Evolutionary conservation across 345 rosid genomes (phyloP), one percentile per base, ranked within the genome.

Genomic region (Eucalyptus sp.): DNA sequence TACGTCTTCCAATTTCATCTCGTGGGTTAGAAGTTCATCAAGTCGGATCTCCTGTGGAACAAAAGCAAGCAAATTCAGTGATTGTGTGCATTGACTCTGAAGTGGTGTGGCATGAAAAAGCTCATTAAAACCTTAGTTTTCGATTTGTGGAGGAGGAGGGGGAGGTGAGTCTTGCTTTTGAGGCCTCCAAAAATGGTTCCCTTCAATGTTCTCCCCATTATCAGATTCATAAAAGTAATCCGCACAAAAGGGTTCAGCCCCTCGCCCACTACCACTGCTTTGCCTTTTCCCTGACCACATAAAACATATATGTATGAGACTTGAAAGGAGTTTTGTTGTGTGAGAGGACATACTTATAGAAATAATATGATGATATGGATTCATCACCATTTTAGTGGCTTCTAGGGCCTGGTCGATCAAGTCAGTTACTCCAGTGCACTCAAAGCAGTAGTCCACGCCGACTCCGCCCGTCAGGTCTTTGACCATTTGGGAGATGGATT

Each of bases 111-210:
- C 60, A 31, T 48, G 60, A 25, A 76, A 27, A 68, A 31, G 10
- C 17, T 10, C 1, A 43, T 7, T 10, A 37, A n/a, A 86, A 90
- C 93, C 92, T 93, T 93, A 31, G 93, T 90, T 88, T 91, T 91
- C 92, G 94, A 94, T 71, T 92, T 94, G 15, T 92, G 71, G 46
- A 95, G 87, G 49, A 95, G 24, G 27, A 89, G 12, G 33, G 96
- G 94, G 50, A 95, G 90, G 13, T 95, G 93, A 7, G 94, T 91
- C 84, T 92, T 94, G 56, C 90, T 88, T 91, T 94, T 95, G 88
- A 94, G 90, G 88, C 96, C 98, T 71, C 97, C 98, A n/a, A 95
- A 95, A 80, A 92, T 29, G 44, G 94, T 88, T 4, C 94, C 98
- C 90, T 90, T 94, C 43, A 93, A 88, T 84, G 92, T 95, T 90